These are phyloP conservation scores for Poterioochromonas sp. DNA, from an alignment of 352 stramenopile species.

Conservation along the genomic window DNA sequence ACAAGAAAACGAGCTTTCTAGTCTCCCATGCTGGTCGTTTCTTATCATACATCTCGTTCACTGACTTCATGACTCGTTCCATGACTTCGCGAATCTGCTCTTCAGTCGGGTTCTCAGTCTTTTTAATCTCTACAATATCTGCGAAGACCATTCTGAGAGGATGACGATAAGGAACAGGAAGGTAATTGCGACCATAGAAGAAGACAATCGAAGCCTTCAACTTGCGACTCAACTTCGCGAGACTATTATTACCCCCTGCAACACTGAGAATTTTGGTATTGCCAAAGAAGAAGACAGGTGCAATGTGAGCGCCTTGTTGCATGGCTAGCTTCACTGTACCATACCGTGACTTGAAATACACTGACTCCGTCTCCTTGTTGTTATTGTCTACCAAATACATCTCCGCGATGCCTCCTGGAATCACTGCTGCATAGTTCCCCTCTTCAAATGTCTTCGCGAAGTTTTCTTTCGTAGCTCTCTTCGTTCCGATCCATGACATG, in stretches of 20 bases:
- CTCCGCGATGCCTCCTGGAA: conserved; percentile 15
- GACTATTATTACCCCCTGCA: background rate
- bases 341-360: background rate
- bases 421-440: background rate
- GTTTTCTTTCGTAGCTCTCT: background rate
- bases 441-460: background rate
- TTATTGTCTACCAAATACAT: conserved; percentile 27
- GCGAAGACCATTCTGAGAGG: conserved; percentile 3
- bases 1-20: background rate
- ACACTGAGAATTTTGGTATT: background rate
- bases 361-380: background rate
- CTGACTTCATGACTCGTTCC: background rate
- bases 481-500: conserved; percentile 15
- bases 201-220: conserved; percentile 12
- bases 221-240: background rate
- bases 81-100: background rate
- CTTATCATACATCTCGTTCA: conserved; percentile 10
- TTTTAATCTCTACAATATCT: background rate
- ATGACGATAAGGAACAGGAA: conserved; percentile 25
- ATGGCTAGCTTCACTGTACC: conserved; percentile 6
- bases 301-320: conserved; percentile 20
- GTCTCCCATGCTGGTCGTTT: conserved; percentile 24
- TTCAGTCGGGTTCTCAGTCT: conserved; percentile 15
- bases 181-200: conserved; percentile 22
- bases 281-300: conserved; percentile 27